Base-by-base conservation (phyloP, 306 rosid species). In the Trifolium pratense region DNA sequence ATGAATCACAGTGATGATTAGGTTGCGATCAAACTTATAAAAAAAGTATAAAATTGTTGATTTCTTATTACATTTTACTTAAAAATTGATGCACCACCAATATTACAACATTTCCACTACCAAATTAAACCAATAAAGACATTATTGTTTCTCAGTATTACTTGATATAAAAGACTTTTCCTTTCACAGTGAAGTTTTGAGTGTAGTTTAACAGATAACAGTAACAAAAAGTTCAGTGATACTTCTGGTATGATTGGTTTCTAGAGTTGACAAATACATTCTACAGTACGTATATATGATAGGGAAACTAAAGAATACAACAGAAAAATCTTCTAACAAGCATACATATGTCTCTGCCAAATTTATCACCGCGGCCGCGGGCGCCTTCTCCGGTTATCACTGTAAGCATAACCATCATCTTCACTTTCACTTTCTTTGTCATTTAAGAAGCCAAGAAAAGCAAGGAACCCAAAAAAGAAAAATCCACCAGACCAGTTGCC, bases 401-500 rank as follows among this genome's bases (percentile, higher is more conserved):
- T 60, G 78, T 93, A 87, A 31, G 34, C 11, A 4, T 66, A 66
- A 42, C 37, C 13, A 0, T 86, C 18, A 4, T 84, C 92, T 1
- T 21, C 25, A 21, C 2, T 2, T 46, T 95, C 99, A 6, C 79
- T 73, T 84, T 95, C 99, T 83, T 80, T 91, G 74, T 95, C 99
- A 80, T 90, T 95, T 62, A 95, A 20, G 75, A 95, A 85, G 73
- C 99, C 96, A 37, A 95, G 86, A 77, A 95, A 91, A 58, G 96
- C 92, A 58, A 95, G 97, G 83, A 95, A 95, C 9, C 99, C 97
- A 25, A 95, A 95, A 78, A 95, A 91, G 88, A 91, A 91, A 75
- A 95, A 95, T 23, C 99, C 99, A 20, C 99, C 97, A 0, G 97
- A 90, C 90, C 90, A 94, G 75, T 88, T 88, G 78, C 99, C 99